Base-by-base conservation (phyloP, 306 rosid genomes). In the Cyamopsis tetragonoloba region DNA sequence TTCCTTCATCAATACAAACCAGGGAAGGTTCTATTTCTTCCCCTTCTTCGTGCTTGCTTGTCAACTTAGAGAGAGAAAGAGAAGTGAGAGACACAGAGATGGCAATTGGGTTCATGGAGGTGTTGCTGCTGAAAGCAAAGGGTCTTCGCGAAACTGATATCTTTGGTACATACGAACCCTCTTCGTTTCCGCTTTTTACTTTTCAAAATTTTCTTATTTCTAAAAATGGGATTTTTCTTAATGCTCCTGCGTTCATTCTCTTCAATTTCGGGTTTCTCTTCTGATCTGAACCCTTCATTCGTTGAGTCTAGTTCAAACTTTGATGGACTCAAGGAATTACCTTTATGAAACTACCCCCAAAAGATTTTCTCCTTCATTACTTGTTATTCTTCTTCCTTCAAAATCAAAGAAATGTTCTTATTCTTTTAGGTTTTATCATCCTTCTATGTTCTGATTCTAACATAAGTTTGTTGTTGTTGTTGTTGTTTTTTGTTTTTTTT, bases 131-230 rank as follows among this genome's bases (percentile, higher is more conserved):
- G 8, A 80, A 71, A 47, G 84, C 91, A 8, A 92, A 83, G 77
- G 88, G 83, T 3, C 89, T 92, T 70, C 81, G 75, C 23, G 78
- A 79, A 43, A 39, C 70, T 7, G 91, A 92, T 83, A 20, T 88
- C 39, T 41, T 88, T 28, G 93, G 97, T 91, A 79, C 18, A 19
- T 15, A 2, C 5, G 6, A 4, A 23, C 17, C 61, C 34, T 68
- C 60, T 37, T 44, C 38, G 9, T 19, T 42, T 42, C 7, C 6
- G 66, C 28, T 4, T 11, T 46, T 64, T 10, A 17, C 13, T 28
- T 42, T 4, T 20, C 11, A 22, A 41, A 9, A 6, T 51, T 53
- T 63, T 64, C 30, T 20, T 12, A 35, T 46, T n/a, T 26, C 68
- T 43, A 35, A 41, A 51, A 17, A 4, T 50, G 56, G 37, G 34